phyloP scores from a whole-genome alignment of 768 basidiomycete species.

The Trametes cinnabarina region DNA sequence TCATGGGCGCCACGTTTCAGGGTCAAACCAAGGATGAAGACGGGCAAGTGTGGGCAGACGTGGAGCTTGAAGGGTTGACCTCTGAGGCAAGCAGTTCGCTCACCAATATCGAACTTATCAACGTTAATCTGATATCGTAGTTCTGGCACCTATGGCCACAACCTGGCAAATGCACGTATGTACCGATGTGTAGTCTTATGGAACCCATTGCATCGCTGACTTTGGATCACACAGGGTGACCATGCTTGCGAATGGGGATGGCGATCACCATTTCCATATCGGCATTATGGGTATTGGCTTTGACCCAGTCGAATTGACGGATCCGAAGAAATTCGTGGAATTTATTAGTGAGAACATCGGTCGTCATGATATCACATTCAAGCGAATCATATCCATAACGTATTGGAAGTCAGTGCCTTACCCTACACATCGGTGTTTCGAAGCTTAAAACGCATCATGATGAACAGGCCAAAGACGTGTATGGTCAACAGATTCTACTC shows the following conservation, averaged over 20 bases:
- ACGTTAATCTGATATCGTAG: not conserved
- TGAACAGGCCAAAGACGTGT: slow-evolving; percentile 43
- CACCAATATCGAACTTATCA: no score
- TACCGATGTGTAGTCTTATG: not conserved
- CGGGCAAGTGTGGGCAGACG: slow-evolving; percentile 34
- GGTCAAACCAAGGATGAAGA: slow-evolving; percentile 37
- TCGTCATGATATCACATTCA: slow-evolving; percentile 31
- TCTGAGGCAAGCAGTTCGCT: no score
- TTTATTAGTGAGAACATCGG: slow-evolving; percentile 29
- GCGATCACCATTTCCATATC: not conserved
- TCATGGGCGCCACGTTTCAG: slow-evolving; percentile 40
- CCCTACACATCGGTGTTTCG: no score
- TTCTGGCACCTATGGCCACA: slow-evolving; percentile 20
- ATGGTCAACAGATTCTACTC: slow-evolving; percentile 43
- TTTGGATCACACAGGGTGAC: slow-evolving; percentile 6
- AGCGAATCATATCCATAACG: slow-evolving; percentile 22
- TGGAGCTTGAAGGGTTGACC: slow-evolving; percentile 33
- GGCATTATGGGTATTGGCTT: slow-evolving; percentile 1
- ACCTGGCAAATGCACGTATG: slow-evolving; percentile 11
- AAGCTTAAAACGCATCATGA: no score
- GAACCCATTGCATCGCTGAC: not conserved
- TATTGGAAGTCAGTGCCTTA: slow-evolving; percentile 29
- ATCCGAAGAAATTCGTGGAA: slow-evolving; percentile 30
- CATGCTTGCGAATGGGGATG: slow-evolving; percentile 11
- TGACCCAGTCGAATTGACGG: slow-evolving; percentile 20